phyloP scores from a whole-genome alignment of 2,329 filamentous ascomycete genomes.

The Hypoxylon sp. region DNA sequence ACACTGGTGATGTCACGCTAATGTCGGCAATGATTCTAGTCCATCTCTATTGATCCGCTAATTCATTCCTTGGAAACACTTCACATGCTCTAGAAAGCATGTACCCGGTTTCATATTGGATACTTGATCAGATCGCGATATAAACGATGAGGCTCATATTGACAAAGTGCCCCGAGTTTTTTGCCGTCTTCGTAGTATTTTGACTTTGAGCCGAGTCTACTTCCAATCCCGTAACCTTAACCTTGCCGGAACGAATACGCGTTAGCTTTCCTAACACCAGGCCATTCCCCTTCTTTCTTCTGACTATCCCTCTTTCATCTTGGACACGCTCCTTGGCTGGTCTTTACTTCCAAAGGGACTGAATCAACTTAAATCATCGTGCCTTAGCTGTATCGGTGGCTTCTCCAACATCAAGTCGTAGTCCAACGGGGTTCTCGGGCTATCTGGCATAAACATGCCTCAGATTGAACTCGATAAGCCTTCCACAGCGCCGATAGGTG shows the following conservation, averaged over 20 bases:
- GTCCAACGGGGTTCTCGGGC: not conserved
- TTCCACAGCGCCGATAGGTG: slow-evolving; percentile 41
- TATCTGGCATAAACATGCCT: slow-evolving; percentile 37
- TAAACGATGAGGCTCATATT: too few species aligned
- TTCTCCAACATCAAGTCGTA: not conserved
- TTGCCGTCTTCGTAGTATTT: too few species aligned
- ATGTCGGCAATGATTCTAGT: slow-evolving; percentile 17
- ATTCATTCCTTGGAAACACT: slow-evolving; percentile 7
- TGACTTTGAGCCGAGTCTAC: slow-evolving; percentile 2
- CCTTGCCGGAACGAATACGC: slow-evolving; percentile 5
- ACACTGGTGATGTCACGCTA: slow-evolving; percentile 34
- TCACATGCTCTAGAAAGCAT: too few species aligned
- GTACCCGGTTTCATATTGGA: too few species aligned
- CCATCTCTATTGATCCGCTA: slow-evolving; percentile 14
- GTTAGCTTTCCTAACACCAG: not conserved
- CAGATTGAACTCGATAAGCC: slow-evolving; percentile 48
- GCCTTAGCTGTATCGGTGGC: slow-evolving; percentile 6
- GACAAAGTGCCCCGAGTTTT: too few species aligned
- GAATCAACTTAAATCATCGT: slow-evolving; percentile 3
- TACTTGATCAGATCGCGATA: not conserved
- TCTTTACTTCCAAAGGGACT: not conserved
- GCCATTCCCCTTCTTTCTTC: not conserved
- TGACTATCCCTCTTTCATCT: not conserved
- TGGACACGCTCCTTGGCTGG: not conserved
- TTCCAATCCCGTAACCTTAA: slow-evolving; percentile 25